Base-by-base conservation (phyloP, 352 stramenopile genomes). In the Pythium aquatile region DNA sequence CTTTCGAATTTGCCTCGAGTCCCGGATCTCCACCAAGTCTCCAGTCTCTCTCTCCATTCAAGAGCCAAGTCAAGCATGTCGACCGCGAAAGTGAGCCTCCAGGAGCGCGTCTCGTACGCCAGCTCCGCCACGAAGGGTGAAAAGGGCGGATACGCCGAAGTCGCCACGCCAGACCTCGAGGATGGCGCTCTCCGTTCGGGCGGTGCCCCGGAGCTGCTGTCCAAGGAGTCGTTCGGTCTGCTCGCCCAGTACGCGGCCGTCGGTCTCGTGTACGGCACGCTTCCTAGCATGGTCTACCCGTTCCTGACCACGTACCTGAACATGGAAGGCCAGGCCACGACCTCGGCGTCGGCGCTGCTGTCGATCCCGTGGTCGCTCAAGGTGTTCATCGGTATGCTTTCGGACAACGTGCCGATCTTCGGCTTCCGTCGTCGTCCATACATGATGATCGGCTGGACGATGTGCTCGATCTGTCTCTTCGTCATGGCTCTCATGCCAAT, bases 361-460 rank as follows among this genome's bases (percentile, higher is more conserved):
- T 61, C 55, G 32, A 70, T 80, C 59, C 63, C 69, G 33, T 80
- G 73, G 73, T 80, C 70, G 29, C 55, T 78, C 54, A 80, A 77
- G 54, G 69, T 76, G 11, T 77, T 80, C 39, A 65, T 76, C 60
- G 71, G 69, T n/a, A 73, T 80, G 44, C 16, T 76, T 14, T 76
- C 73, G 13, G 73, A 80, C 58, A 74, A 69, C 63, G n/a, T 76
- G 14, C 73, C 73, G 6, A 78, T 80, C 63, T 68, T 67, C 53
- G 73, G 73, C 32, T 78, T 72, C 55, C 73, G 73, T 33, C 70
- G 73, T 56, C 73, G 73, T n/a, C 72, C 73, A 30, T 80, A 74
- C 54, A 77, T 80, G 63, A 72, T 77, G 20, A 32, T 80, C 24
- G 73, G 73, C 28, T 80, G 73, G 73, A 59, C 55, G 6, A 33